Percentiles rank a stretch among this genome's conserved stretches.
Conservation (phyloP, 2,329 filamentous ascomycete species). For the Chlorencoelia australis region DNA sequence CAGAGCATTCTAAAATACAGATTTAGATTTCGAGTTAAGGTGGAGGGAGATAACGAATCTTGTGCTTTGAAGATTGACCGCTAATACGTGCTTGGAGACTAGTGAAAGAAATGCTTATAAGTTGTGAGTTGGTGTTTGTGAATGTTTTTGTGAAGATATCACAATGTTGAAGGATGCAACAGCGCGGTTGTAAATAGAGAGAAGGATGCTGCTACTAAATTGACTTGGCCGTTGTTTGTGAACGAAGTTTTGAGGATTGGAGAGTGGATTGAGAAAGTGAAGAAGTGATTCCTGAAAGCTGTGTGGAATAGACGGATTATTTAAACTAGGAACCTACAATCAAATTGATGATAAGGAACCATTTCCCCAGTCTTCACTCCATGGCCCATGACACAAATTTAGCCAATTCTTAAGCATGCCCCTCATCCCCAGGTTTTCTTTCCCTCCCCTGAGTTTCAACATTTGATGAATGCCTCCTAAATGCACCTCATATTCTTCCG, state of each 20-base stretch:
- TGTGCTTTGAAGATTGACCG: slow-evolving; percentile 25
- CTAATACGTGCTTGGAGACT: slow-evolving; percentile 29
- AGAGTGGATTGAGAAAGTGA: slow-evolving; percentile 17
- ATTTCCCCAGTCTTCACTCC: slow-evolving; percentile 13
- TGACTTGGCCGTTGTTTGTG: slow-evolving; percentile 23
- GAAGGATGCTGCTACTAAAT: slow-evolving; percentile 19
- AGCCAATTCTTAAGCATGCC: slow-evolving; percentile 18
- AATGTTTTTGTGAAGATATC: background rate
- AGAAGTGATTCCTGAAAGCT: no score
- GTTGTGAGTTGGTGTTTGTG: slow-evolving; percentile 9
- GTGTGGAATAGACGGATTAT: no score
- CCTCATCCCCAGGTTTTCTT: slow-evolving; percentile 12
- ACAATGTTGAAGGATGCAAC: slow-evolving; percentile 23
- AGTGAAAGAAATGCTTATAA: slow-evolving; percentile 29
- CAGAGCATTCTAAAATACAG: slow-evolving; percentile 28
- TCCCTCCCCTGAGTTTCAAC: slow-evolving; percentile 13
- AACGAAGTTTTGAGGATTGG: slow-evolving; percentile 19
- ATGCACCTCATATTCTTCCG: slow-evolving; percentile 18
- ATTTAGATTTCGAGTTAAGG: slow-evolving; percentile 28
- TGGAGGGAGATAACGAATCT: slow-evolving; percentile 27
- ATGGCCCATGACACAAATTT: slow-evolving; percentile 13
- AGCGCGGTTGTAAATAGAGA: slow-evolving; percentile 18
- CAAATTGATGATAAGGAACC: no score
- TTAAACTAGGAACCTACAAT: no score
- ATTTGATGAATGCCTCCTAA: slow-evolving; percentile 18